phyloP scores from a whole-genome alignment of 2,329 filamentous ascomycete genomes.

The Aspergillus sp. region DNA sequence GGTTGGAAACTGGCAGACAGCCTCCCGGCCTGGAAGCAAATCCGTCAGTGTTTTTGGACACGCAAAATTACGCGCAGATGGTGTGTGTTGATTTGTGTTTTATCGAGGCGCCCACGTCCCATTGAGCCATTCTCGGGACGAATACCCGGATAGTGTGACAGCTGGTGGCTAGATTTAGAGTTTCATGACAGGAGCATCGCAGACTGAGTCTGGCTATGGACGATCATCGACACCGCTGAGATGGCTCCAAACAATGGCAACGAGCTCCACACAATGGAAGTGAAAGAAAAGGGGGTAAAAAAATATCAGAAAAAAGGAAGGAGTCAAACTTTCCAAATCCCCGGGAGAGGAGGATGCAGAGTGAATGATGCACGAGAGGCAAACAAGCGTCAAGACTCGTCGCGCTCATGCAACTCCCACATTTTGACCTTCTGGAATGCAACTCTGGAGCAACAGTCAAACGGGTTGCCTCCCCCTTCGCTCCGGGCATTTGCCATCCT shows the following conservation, averaged over 20 bases:
- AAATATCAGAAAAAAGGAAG: background rate
- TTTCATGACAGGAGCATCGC: background rate
- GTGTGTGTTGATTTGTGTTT: too few relatives aligned
- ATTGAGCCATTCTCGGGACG: too few relatives aligned
- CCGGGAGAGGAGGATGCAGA: background rate
- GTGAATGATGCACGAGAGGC: background rate
- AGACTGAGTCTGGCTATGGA: background rate
- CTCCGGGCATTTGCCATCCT: background rate
- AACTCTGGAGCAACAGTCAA: background rate
- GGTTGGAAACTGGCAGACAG: slow-evolving; percentile 8
- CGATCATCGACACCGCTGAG: background rate
- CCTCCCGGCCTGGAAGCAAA: slow-evolving; percentile 6
- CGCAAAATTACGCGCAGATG: background rate
- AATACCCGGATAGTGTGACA: background rate
- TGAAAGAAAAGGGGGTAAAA: background rate
- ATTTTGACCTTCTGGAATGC: slow-evolving; percentile 3
- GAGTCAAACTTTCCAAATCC: background rate
- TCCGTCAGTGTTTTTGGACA: background rate
- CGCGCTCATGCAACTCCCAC: background rate
- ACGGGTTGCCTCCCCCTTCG: background rate
- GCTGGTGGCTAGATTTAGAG: background rate
- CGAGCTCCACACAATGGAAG: slow-evolving; percentile 2
- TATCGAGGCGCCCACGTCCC: too few relatives aligned
- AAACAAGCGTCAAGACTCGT: slow-evolving; percentile 5
- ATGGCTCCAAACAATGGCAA: slow-evolving; percentile 2